phyloP scores from a whole-genome alignment of 352 stramenopile species.

The Pythium vanterpoolii region DNA sequence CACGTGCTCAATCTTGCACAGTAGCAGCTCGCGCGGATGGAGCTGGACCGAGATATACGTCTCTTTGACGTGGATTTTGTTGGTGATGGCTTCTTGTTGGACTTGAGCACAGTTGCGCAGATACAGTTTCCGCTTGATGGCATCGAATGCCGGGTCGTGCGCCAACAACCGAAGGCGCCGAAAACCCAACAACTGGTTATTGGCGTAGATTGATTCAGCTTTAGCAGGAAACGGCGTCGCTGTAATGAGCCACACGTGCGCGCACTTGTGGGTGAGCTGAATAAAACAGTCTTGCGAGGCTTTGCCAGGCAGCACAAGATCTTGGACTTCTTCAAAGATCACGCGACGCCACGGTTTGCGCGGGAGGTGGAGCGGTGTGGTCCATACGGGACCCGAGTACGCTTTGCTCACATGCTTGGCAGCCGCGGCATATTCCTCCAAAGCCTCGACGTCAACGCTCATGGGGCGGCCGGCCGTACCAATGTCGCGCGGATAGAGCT shows the following conservation, averaged over 20 bases:
- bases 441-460: conserved; percentile 35
- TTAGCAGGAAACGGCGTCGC: conserved; percentile 82
- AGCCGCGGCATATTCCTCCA: conserved; percentile 65
- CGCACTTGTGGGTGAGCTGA: conserved; percentile 67
- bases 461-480: conserved; percentile 33
- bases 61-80: conserved; percentile 68
- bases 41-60: conserved; percentile 72
- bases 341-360: conserved; percentile 71
- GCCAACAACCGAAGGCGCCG: conserved; percentile 62
- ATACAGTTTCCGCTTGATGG: conserved; percentile 87
- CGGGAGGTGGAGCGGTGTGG: conserved; percentile 57
- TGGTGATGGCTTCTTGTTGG: conserved; percentile 76
- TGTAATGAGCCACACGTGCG: conserved; percentile 86
- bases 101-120: conserved; percentile 82
- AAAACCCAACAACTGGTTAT: conserved; percentile 86
- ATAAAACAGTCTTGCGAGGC: conserved; percentile 80
- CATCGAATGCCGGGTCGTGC: conserved; percentile 77
- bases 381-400: conserved; percentile 72
- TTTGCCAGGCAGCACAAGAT: conserved; percentile 72
- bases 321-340: conserved; percentile 87
- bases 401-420: conserved; percentile 82
- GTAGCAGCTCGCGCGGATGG: conserved; percentile 61
- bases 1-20: conserved; percentile 71
- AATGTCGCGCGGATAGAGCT: conserved; percentile 50
- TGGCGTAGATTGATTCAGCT: conserved; percentile 81